These are phyloP conservation scores for Hypholoma fasciculare DNA, from an alignment of 768 basidiomycete genomes.

Conservation along the genomic window DNA sequence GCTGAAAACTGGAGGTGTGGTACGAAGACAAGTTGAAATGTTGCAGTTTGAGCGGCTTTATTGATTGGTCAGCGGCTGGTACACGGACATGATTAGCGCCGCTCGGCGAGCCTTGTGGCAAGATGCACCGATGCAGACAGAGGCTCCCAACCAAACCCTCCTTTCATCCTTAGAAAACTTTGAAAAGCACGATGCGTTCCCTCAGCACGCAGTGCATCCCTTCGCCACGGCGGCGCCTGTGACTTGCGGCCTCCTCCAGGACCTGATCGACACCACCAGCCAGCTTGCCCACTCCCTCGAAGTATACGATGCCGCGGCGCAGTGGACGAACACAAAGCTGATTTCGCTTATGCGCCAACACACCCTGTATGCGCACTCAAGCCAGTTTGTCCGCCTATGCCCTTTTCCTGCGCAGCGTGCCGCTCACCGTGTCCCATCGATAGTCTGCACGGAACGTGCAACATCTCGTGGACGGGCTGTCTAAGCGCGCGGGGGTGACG, in stretches of 20 bases:
- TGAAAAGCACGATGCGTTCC: constrained; percentile 35
- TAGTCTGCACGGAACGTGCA: constrained; percentile 58
- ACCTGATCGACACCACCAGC: constrained; percentile 50
- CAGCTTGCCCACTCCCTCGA: constrained; percentile 56
- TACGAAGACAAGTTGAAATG: too few species aligned
- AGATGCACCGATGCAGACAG: constrained; percentile 5
- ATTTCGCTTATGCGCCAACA: constrained; percentile 70
- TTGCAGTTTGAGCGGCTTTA: too few species aligned
- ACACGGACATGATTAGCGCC: too few species aligned
- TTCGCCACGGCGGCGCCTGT: constrained; percentile 44
- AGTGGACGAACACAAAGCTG: constrained; percentile 64
- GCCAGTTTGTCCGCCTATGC: constrained; percentile 46
- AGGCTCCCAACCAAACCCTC: constrained; percentile 26
- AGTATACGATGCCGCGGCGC: constrained; percentile 43
- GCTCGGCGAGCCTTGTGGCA: background rate
- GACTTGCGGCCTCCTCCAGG: constrained; percentile 44
- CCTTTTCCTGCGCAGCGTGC: constrained; percentile 1
- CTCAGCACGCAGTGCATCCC: constrained; percentile 39
- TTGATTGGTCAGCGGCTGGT: too few species aligned
- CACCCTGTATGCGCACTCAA: constrained; percentile 49
- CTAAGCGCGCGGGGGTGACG: constrained; percentile 42
- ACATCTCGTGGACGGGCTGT: constrained; percentile 47
- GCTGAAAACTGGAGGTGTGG: too few species aligned
- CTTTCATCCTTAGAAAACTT: constrained; percentile 45
- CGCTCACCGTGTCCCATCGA: constrained; percentile 8